Percentiles rank a stretch among this genome's conserved stretches.
Evolutionary conservation across 306 rosid genomes (phyloP).

Genomic region (Trifolium repens): DNA sequence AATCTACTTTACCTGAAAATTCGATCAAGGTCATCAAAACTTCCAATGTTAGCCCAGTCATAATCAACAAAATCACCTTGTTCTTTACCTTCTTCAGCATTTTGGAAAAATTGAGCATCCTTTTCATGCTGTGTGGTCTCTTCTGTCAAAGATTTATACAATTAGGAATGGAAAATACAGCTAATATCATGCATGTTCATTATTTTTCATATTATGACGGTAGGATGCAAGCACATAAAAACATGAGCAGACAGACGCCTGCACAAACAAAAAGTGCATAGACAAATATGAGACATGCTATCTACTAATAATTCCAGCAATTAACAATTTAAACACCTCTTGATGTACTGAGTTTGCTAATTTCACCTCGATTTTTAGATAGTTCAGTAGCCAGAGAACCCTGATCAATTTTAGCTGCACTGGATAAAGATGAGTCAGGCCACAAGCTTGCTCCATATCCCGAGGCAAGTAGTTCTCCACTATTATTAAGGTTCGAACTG

Average conservation of each 20-base stretch:
- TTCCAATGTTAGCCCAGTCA: constrained; percentile 90
- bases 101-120: constrained; percentile 62
- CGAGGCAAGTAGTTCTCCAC: constrained; percentile 54
- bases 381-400: constrained; percentile 55
- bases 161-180: constrained; percentile 38
- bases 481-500: constrained; percentile 48
- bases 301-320: constrained; percentile 36
- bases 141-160: constrained; percentile 54
- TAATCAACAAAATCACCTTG: constrained; percentile 83
- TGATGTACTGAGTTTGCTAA: constrained; percentile 47
- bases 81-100: constrained; percentile 64
- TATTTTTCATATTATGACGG: constrained; percentile 18
- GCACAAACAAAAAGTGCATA: constrained; percentile 24
- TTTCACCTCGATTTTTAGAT: constrained; percentile 51
- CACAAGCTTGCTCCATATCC: constrained; percentile 57
- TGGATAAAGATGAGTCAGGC: constrained; percentile 66
- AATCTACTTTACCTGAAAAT: constrained; percentile 77
- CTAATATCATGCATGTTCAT: constrained; percentile 31
- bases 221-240: constrained; percentile 33
- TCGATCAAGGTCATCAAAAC: constrained; percentile 90
- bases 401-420: constrained; percentile 54
- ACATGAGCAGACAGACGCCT: constrained; percentile 29
- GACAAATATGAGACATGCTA: constrained; percentile 28
- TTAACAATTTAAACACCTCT: constrained; percentile 54
- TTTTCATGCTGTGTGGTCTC: constrained; percentile 53